Conservation (phyloP, 495 filamentous ascomycete species). For the Penicillium lividum region DNA sequence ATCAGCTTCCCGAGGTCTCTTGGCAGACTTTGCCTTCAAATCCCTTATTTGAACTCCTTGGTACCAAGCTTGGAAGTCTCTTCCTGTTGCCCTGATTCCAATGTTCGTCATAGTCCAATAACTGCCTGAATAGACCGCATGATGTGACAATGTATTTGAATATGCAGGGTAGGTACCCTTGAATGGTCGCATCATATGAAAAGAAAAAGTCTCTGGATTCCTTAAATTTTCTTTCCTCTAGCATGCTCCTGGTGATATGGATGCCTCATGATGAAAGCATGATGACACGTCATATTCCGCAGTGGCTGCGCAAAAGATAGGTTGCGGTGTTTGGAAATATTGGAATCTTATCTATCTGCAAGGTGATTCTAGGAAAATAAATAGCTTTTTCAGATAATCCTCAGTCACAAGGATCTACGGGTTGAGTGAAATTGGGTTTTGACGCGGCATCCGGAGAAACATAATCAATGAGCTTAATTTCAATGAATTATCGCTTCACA, state of each 20-base stretch:
- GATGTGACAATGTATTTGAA: background rate
- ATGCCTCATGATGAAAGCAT: background rate
- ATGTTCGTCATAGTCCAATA: no score
- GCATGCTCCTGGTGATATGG: background rate
- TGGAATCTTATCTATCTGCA: background rate
- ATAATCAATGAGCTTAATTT: background rate
- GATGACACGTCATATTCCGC: slow-evolving; percentile 27
- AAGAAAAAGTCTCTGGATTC: background rate
- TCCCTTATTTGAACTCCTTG: background rate
- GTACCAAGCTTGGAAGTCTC: background rate
- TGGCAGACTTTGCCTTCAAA: background rate
- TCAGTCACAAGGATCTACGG: background rate
- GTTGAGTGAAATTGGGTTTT: background rate
- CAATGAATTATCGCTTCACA: background rate
- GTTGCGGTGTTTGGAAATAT: background rate
- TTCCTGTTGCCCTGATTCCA: no score
- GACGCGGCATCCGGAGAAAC: background rate
- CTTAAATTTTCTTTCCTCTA: background rate
- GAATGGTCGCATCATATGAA: background rate
- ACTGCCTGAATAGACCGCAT: background rate
- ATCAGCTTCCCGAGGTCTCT: no score
- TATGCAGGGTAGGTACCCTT: background rate
- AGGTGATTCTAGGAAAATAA: background rate
- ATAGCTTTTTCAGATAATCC: background rate
- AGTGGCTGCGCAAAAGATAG: background rate